These are phyloP conservation scores for Gaeumannomyces sp. DNA, from an alignment of 2,329 filamentous ascomycete genomes.

Conservation along the genomic window DNA sequence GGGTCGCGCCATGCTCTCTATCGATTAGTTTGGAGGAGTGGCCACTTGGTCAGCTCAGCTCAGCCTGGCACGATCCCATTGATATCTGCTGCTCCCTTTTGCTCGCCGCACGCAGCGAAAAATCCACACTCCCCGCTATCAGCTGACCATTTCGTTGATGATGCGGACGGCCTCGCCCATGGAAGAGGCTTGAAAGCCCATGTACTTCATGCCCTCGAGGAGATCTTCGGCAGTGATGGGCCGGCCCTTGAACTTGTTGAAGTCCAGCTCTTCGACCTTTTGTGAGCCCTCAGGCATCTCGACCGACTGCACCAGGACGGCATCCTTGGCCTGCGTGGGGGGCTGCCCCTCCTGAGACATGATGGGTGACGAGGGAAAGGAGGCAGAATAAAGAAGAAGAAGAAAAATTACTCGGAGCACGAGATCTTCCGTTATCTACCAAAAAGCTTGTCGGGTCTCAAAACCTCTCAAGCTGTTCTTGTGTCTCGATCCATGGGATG, in stretches of 20 bases:
- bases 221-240: conserved; percentile 83
- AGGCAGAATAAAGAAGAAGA: background rate
- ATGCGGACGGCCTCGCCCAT: conserved; percentile 84
- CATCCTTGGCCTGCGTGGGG: conserved; percentile 63
- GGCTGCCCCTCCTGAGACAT: conserved; percentile 35
- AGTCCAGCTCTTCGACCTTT: conserved; percentile 86
- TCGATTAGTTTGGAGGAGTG: conserved; percentile 14
- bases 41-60: conserved; percentile 11
- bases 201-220: conserved; percentile 71
- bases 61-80: background rate
- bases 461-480: background rate
- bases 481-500: background rate
- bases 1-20: conserved; percentile 74
- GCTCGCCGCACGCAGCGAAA: too few species aligned
- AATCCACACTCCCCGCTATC: conserved; percentile 12
- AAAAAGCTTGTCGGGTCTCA: background rate
- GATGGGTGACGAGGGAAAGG: background rate
- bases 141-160: conserved; percentile 85
- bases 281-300: conserved; percentile 73
- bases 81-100: too few species aligned
- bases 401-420: background rate
- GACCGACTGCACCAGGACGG: conserved; percentile 78
- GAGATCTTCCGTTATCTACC: background rate
- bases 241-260: conserved; percentile 69
- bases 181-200: conserved; percentile 68